These are phyloP conservation scores for Yamadazyma dendronema DNA, from an alignment of 1,139 yeast genomes.

Conservation along the genomic window DNA sequence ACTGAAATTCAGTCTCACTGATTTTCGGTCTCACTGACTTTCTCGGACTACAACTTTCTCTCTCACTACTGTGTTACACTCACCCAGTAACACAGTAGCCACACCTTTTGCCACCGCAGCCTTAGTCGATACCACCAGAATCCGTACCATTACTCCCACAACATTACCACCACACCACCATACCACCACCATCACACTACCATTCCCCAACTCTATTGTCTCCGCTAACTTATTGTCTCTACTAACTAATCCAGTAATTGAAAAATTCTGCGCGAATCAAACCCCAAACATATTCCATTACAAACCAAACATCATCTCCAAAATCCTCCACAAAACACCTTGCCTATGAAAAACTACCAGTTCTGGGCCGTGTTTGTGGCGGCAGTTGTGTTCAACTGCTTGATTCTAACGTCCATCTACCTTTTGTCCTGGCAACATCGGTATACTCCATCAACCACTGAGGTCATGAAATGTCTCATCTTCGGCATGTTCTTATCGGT, in stretches of 20 bases:
- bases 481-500: constrained; percentile 10
- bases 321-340: too few species aligned
- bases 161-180: background rate
- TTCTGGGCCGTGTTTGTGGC: constrained; percentile 1
- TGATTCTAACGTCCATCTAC: background rate
- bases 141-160: too few species aligned
- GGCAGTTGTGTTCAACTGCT: background rate
- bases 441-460: constrained; percentile 7
- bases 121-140: too few species aligned
- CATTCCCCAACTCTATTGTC: background rate
- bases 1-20: too few species aligned
- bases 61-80: too few species aligned
- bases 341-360: background rate
- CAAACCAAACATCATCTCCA: background rate
- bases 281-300: background rate
- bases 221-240: background rate
- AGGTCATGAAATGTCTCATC: constrained; percentile 11
- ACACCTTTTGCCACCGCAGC: too few species aligned
- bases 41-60: too few species aligned
- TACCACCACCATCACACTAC: background rate
- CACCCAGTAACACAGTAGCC: too few species aligned
- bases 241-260: background rate
- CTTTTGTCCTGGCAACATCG: constrained; percentile 4
- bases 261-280: background rate
- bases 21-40: too few species aligned